Percentiles rank a stretch among this genome's conserved stretches.
Evolutionary conservation across 192 early-diverging fungal genomes (phyloP).

Genomic region (Entomortierella chlamydospora): DNA sequence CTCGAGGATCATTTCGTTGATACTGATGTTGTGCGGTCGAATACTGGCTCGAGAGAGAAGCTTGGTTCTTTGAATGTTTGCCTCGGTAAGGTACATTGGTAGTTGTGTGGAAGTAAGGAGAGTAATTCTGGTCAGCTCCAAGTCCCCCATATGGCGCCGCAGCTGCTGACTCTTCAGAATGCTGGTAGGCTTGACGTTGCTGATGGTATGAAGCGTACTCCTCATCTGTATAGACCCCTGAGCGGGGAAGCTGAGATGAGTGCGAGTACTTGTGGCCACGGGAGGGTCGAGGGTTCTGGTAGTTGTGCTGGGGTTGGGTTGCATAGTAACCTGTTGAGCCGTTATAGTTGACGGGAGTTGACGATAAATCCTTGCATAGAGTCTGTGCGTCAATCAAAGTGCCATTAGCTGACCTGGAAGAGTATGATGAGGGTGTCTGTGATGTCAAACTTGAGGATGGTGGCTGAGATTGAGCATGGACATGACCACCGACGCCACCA

Average conservation of each 20-base stretch:
- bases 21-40: conserved; percentile 2
- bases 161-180: neutral
- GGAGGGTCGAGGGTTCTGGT: neutral
- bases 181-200: conserved; percentile 1
- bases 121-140: neutral
- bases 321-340: neutral
- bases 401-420: neutral
- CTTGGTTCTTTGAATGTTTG: conserved; percentile 19
- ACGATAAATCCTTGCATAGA: neutral
- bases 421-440: neutral
- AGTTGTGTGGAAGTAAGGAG: neutral
- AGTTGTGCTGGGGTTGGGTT: neutral
- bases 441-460: neutral
- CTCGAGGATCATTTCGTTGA: conserved; percentile 7
- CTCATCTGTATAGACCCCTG: neutral
- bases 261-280: conserved; percentile 8
- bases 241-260: neutral
- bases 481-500: neutral
- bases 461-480: conserved; percentile 1
- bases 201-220: conserved; percentile 3
- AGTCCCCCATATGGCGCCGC: neutral
- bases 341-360: neutral
- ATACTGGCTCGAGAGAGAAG: neutral
- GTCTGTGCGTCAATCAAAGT: neutral
- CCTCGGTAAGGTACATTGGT: conserved; percentile 2